Percentiles rank a stretch among this genome's conserved stretches.
These are phyloP conservation scores for Batkoa obscura DNA, from an alignment of 371 early-diverging fungal species.

Conservation along the genomic window DNA sequence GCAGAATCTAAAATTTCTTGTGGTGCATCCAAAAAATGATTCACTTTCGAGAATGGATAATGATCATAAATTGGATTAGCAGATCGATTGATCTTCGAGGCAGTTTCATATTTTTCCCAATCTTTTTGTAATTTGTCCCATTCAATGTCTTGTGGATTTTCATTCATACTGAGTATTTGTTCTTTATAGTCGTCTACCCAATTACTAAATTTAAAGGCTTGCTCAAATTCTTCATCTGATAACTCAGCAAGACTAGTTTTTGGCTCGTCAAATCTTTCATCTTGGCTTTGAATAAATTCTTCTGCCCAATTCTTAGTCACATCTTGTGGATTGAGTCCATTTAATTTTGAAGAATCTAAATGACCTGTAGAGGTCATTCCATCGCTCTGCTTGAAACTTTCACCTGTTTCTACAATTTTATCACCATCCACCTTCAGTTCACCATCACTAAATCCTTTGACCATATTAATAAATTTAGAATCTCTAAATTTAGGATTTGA, in stretches of 20 bases:
- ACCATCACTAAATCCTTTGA: constrained; percentile 76
- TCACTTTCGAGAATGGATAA: constrained; percentile 58
- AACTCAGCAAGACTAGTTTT: constrained; percentile 15
- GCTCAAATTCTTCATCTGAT: constrained; percentile 16
- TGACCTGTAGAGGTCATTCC: constrained; percentile 5
- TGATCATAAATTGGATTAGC: constrained; percentile 37
- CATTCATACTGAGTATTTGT: constrained; percentile 42
- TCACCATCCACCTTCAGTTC: constrained; percentile 69
- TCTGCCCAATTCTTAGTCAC: constrained; percentile 10
- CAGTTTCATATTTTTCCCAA: constrained; percentile 40
- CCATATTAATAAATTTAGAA: constrained; percentile 75
- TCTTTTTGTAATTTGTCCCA: constrained; percentile 62
- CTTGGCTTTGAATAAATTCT: constrained; percentile 25
- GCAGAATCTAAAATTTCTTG: constrained; percentile 20
- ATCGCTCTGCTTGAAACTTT: constrained; percentile 5
- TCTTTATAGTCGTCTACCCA: constrained; percentile 54
- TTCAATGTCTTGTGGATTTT: constrained; percentile 38
- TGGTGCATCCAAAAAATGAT: constrained; percentile 43
- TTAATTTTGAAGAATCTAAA: constrained; percentile 9
- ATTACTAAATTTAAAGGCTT: constrained; percentile 25
- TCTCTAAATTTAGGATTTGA: constrained; percentile 79
- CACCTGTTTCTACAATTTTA: constrained; percentile 41
- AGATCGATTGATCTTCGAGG: constrained; percentile 35
- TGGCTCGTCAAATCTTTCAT: constrained; percentile 34
- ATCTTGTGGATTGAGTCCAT: constrained; percentile 8